These are phyloP conservation scores for Xylaria intraflava DNA, from an alignment of 495 filamentous ascomycete genomes.

Conservation along the genomic window DNA sequence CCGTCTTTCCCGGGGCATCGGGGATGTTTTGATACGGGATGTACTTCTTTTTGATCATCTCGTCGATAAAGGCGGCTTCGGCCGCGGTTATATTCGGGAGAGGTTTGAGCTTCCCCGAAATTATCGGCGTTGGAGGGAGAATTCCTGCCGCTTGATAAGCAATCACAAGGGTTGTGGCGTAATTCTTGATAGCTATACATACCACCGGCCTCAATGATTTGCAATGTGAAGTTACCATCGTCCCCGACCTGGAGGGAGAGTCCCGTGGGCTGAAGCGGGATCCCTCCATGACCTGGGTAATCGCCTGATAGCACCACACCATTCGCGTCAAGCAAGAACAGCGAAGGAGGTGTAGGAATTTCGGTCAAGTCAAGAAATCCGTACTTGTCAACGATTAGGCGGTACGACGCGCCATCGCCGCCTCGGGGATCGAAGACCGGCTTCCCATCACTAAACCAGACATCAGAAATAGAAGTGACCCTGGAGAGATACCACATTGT, in stretches of 20 bases:
- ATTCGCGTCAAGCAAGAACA: no score
- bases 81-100: background rate
- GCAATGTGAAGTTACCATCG: background rate
- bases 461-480: no score
- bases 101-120: background rate
- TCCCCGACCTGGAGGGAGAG: background rate
- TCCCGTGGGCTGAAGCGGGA: background rate
- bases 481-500: no score
- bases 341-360: background rate
- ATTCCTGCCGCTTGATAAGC: no score
- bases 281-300: no score
- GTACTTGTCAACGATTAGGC: slow-evolving; percentile 1
- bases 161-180: no score
- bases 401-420: background rate
- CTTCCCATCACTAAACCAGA: background rate
- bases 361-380: slow-evolving; percentile 9
- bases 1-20: background rate
- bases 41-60: background rate
- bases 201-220: background rate
- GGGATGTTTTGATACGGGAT: background rate
- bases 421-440: background rate
- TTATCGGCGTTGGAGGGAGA: no score
- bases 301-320: no score
- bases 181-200: no score
- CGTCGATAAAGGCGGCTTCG: background rate